phyloP scores from a whole-genome alignment of 257 asterid species.

The Petrea volubilis region DNA sequence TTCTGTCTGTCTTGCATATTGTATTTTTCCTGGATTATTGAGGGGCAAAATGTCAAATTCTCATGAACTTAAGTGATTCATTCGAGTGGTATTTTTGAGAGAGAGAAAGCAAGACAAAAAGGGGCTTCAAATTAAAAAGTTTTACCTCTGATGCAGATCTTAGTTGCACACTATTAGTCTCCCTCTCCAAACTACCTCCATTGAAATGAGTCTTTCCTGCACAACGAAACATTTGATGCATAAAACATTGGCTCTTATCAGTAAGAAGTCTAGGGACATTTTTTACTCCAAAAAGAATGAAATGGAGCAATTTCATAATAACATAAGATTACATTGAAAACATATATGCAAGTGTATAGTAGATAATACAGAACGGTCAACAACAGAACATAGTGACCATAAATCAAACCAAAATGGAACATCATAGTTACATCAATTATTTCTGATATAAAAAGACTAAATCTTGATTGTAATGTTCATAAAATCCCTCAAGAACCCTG shows the following conservation, averaged over 20 bases:
- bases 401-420: not conserved
- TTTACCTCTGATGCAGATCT: conserved; percentile 56
- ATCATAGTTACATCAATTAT: not conserved
- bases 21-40: conserved; percentile 51
- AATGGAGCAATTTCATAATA: not conserved
- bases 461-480: not conserved
- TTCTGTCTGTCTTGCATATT: conserved; percentile 65
- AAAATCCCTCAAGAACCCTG: not conserved
- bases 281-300: not conserved
- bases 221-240: conserved; percentile 5
- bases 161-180: conserved; percentile 32
- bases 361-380: not conserved
- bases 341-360: not conserved
- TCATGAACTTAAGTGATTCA: not conserved
- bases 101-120: not conserved
- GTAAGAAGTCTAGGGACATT: not conserved
- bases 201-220: conserved; percentile 62
- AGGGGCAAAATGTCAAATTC: conserved; percentile 12
- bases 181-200: conserved; percentile 38
- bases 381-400: not conserved
- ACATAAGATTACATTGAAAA: not conserved
- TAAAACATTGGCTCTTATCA: conserved; percentile 1
- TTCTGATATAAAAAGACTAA: not conserved
- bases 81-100: not conserved
- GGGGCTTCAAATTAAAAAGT: conserved; percentile 14